A percentile compares a stretch with the other conserved stretches of the same genome.
Conservation (phyloP, 2,329 filamentous ascomycete species). For the Blastomyces gilchristii region DNA sequence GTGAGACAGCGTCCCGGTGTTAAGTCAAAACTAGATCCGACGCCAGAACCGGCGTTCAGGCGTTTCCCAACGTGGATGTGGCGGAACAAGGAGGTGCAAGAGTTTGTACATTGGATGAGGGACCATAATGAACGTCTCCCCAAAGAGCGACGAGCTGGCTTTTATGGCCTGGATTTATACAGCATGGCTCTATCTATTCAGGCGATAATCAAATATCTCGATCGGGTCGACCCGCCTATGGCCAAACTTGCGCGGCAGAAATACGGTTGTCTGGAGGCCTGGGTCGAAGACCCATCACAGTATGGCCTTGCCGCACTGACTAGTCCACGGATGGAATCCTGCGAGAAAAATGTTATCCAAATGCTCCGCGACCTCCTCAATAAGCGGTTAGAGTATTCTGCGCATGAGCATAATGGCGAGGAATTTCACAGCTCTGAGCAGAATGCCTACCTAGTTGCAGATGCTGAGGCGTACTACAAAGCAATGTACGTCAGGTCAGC, state of each 20-base stretch:
- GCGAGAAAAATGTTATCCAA: constrained; percentile 37
- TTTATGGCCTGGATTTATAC: constrained; percentile 46
- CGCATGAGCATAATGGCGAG: constrained; percentile 31
- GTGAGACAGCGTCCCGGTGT: constrained; percentile 37
- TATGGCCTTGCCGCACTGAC: constrained; percentile 39
- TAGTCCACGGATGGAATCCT: constrained; percentile 32
- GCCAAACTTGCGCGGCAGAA: constrained; percentile 36
- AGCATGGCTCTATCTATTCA: constrained; percentile 40
- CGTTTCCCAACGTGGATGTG: constrained; percentile 49
- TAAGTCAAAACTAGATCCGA: constrained; percentile 24
- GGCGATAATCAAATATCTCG: constrained; percentile 41
- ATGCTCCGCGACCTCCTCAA: constrained; percentile 39
- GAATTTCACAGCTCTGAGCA: constrained; percentile 42
- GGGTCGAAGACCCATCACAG: constrained; percentile 41
- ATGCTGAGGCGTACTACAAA: constrained; percentile 44
- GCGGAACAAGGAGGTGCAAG: constrained; percentile 44
- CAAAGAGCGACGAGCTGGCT: constrained; percentile 27
- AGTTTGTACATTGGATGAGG: constrained; percentile 44
- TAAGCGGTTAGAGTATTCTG: constrained; percentile 35
- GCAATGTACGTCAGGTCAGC: constrained; percentile 43
- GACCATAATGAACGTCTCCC: constrained; percentile 31
- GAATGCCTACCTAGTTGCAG: constrained; percentile 41
- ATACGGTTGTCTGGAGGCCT: constrained; percentile 40
- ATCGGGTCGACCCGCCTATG: constrained; percentile 36
- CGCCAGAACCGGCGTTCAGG: constrained; percentile 34